Percentiles rank a stretch among this genome's conserved stretches.
These are phyloP conservation scores for Sporopachydermia quercuum DNA, from an alignment of 805 yeast genomes.

Conservation along the genomic window DNA sequence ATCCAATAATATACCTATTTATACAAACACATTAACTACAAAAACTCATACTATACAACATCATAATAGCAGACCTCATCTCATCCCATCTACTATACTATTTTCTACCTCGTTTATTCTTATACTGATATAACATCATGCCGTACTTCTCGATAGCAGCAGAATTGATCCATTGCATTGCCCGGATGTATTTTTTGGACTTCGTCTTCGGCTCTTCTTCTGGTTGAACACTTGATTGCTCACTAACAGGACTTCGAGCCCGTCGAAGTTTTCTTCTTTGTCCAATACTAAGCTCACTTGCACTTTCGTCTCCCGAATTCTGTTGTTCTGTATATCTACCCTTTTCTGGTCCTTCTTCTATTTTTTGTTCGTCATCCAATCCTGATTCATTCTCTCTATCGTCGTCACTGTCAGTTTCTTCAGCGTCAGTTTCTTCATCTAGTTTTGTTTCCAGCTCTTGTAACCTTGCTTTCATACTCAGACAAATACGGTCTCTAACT, in stretches of 20 bases:
- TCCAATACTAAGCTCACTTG: neutral
- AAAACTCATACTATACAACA: too few relatives aligned
- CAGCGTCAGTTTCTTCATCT: conserved; percentile 19
- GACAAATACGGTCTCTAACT: conserved; percentile 35
- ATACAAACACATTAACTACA: too few relatives aligned
- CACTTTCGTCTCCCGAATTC: neutral
- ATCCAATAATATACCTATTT: too few relatives aligned
- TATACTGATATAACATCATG: neutral
- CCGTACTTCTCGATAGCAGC: conserved; percentile 1
- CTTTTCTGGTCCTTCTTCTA: too few relatives aligned
- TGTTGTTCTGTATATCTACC: too few relatives aligned
- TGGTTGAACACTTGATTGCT: too few relatives aligned
- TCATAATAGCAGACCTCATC: too few relatives aligned
- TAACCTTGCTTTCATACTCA: conserved; percentile 44
- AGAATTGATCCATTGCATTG: neutral
- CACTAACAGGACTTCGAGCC: too few relatives aligned
- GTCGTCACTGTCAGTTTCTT: conserved; percentile 6
- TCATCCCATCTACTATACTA: too few relatives aligned
- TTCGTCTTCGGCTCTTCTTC: neutral
- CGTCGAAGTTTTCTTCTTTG: neutral
- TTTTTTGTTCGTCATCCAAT: conserved; percentile 9
- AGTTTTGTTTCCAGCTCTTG: conserved; percentile 35
- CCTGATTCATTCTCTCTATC: conserved; percentile 11
- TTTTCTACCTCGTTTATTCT: neutral
- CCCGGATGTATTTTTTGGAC: neutral